Conservation (phyloP, 1,284 basidiomycete genomes). For the Rhodotorula sp. region DNA sequence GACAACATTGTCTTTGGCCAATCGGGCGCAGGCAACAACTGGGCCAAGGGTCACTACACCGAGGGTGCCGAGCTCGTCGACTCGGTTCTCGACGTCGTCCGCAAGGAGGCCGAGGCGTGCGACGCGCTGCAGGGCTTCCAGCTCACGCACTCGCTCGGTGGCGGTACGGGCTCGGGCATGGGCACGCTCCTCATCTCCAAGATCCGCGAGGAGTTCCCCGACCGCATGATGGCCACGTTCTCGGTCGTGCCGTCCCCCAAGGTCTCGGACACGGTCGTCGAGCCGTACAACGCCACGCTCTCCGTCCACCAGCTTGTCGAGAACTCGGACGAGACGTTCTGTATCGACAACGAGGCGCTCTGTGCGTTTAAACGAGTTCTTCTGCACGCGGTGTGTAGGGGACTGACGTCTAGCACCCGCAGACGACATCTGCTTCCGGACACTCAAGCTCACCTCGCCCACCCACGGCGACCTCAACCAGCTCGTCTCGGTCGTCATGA, state of each 20-base stretch:
- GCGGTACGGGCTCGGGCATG: constrained; percentile 66
- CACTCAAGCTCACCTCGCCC: constrained; percentile 88
- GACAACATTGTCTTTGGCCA: constrained; percentile 63
- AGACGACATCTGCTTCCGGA: constrained; percentile 94
- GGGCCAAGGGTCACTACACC: constrained; percentile 66
- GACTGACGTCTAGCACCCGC: neutral
- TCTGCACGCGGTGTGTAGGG: too few species aligned
- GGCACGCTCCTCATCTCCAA: constrained; percentile 64
- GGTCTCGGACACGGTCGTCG: constrained; percentile 57
- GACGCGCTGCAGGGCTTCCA: constrained; percentile 65
- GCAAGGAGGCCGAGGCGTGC: constrained; percentile 62
- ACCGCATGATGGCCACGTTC: constrained; percentile 66
- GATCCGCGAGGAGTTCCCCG: constrained; percentile 63
- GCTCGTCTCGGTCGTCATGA: constrained; percentile 97
- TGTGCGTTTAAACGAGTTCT: neutral
- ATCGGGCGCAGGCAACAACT: constrained; percentile 58
- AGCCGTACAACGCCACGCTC: constrained; percentile 65
- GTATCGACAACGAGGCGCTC: constrained; percentile 18
- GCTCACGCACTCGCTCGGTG: constrained; percentile 64
- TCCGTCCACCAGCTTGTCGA: constrained; percentile 65
- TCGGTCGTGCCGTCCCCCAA: constrained; percentile 65
- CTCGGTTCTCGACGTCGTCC: constrained; percentile 68
- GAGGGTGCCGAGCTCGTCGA: constrained; percentile 95
- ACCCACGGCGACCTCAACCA: constrained; percentile 97
- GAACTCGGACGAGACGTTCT: constrained; percentile 51